phyloP scores from a whole-genome alignment of 1,284 basidiomycete genomes.

The Heterobasidion annosum region DNA sequence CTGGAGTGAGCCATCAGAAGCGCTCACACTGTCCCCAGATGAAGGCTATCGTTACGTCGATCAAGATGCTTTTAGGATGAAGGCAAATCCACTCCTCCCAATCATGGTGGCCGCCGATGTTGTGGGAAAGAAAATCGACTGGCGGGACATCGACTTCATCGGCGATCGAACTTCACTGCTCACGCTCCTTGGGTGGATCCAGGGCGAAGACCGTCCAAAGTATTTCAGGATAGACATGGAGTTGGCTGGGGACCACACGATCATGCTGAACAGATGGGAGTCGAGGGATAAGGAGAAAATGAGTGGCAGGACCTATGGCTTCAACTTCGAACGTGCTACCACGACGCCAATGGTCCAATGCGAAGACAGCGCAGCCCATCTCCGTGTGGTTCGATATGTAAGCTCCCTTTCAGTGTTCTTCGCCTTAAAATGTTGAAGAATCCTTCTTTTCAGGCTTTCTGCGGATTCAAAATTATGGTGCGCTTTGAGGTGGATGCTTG shows the following conservation, averaged over 20 bases:
- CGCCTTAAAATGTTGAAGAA: not conserved
- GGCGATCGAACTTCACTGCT: conserved; percentile 50
- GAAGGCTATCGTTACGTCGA: conserved; percentile 32
- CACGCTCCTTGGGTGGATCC: conserved; percentile 46
- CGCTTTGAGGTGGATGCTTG: conserved; percentile 24
- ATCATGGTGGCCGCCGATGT: conserved; percentile 41
- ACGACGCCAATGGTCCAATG: conserved; percentile 16
- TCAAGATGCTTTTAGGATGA: conserved; percentile 40
- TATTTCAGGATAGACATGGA: conserved; percentile 5
- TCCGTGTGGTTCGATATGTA: conserved; percentile 6
- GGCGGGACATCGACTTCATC: conserved; percentile 41
- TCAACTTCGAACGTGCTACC: conserved; percentile 36
- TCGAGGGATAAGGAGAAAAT: conserved; percentile 19
- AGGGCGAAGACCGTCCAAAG: conserved; percentile 1
- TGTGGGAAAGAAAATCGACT: conserved; percentile 29
- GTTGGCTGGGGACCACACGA: conserved; percentile 38
- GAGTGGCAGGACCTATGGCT: conserved; percentile 30
- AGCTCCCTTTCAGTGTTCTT: not conserved
- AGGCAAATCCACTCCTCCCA: conserved; percentile 31
- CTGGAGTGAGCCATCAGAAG: conserved; percentile 35
- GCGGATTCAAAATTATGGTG: conserved; percentile 20
- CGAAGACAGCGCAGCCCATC: conserved; percentile 1
- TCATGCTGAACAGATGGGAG: conserved; percentile 46
- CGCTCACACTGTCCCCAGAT: conserved; percentile 41
- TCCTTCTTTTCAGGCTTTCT: conserved; percentile 13